Conservation (phyloP, 169 alveolate genomes). For the Cryptosporidium tyzzeri region DNA sequence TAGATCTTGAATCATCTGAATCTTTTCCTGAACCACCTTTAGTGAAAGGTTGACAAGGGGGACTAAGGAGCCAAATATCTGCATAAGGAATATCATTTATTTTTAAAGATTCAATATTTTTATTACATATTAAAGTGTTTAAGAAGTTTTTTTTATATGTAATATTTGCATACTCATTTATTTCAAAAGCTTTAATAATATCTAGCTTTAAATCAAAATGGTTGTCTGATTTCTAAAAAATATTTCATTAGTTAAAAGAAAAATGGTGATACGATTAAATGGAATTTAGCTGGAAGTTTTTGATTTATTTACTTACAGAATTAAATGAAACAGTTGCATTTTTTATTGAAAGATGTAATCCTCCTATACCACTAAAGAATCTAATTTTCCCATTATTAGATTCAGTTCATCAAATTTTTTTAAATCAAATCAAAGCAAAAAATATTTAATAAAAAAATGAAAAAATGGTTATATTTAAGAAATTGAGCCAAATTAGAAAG, state of each 20-base stretch:
- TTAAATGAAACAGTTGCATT: slow-evolving; percentile 49
- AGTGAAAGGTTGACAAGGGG: slow-evolving; percentile 90
- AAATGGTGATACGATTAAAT: background rate
- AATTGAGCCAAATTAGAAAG: too few relatives aligned
- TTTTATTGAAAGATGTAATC: slow-evolving; percentile 77
- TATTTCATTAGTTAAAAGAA: background rate
- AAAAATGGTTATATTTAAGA: background rate
- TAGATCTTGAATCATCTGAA: slow-evolving; percentile 74
- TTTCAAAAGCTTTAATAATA: slow-evolving; percentile 69
- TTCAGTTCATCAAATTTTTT: background rate
- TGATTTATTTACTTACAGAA: background rate
- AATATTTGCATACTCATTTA: slow-evolving; percentile 77
- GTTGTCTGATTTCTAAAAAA: background rate
- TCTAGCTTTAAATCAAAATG: background rate
- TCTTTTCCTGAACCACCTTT: slow-evolving; percentile 80
- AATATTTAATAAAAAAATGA: too few relatives aligned
- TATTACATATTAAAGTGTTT: slow-evolving; percentile 22
- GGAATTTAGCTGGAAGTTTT: background rate
- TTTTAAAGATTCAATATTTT: slow-evolving; percentile 31
- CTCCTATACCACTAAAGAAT: slow-evolving; percentile 83
- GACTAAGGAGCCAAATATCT: slow-evolving; percentile 85
- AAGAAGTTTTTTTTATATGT: slow-evolving; percentile 77
- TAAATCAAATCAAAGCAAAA: background rate
- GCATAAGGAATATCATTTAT: slow-evolving; percentile 73
- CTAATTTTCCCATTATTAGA: slow-evolving; percentile 16